A percentile compares a stretch with the other conserved stretches of the same genome.
These are phyloP conservation scores for Aspergillus latus DNA, from an alignment of 2,329 filamentous ascomycete species.

Conservation along the genomic window DNA sequence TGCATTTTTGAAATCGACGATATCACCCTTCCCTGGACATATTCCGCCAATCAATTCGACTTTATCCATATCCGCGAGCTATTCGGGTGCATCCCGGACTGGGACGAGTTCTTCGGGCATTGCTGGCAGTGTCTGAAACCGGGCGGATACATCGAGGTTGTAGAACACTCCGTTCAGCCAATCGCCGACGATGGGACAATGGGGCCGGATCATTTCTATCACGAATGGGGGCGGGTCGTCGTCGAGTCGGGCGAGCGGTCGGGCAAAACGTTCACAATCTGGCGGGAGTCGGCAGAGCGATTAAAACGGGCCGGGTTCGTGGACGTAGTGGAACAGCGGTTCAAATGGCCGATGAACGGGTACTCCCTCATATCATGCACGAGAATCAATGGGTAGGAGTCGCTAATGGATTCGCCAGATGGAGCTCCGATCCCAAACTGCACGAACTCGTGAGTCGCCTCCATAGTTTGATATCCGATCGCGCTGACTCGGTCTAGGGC, in stretches of 20 bases:
- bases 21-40: slow-evolving; percentile 38
- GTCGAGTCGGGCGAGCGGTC: slow-evolving; percentile 19
- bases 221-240: slow-evolving; percentile 20
- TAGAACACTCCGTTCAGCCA: slow-evolving; percentile 36
- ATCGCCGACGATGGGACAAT: slow-evolving; percentile 22
- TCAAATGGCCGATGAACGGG: slow-evolving; percentile 28
- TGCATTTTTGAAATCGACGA: slow-evolving; percentile 52
- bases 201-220: slow-evolving; percentile 20
- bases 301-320: slow-evolving; percentile 30
- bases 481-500: slow-evolving; percentile 10
- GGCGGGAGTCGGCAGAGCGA: slow-evolving; percentile 21
- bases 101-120: slow-evolving; percentile 42
- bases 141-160: slow-evolving; percentile 43
- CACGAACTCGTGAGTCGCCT: slow-evolving; percentile 20
- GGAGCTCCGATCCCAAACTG: slow-evolving; percentile 24
- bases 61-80: slow-evolving; percentile 50
- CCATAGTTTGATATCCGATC: too few species aligned
- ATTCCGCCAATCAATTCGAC: slow-evolving; percentile 38
- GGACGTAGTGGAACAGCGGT: slow-evolving; percentile 24
- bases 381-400: neutral
- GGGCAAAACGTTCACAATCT: slow-evolving; percentile 35
- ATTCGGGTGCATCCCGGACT: slow-evolving; percentile 48
- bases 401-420: slow-evolving; percentile 8
- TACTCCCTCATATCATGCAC: neutral
- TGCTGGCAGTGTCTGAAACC: slow-evolving; percentile 26